These are phyloP conservation scores for Ampelocalamus luodianensis DNA, from an alignment of 176 grass and related monocot genomes.

Conservation along the genomic window DNA sequence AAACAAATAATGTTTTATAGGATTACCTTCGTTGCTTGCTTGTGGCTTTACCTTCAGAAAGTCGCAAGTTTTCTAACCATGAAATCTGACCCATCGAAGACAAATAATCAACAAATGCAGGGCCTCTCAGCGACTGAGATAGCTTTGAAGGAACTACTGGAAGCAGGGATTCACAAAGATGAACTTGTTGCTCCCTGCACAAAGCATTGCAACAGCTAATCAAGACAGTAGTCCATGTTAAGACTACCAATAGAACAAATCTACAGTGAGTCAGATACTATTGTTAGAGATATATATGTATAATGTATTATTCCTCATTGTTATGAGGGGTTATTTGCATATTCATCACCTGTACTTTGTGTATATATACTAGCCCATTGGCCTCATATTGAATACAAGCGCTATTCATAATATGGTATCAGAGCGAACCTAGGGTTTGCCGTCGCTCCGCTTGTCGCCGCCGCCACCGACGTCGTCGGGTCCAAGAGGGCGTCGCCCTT, in stretches of 20 bases:
- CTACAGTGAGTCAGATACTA: neutral
- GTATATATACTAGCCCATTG: too few relatives aligned
- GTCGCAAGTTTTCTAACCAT: slow-evolving; percentile 62
- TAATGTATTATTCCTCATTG: too few relatives aligned
- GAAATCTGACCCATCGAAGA: slow-evolving; percentile 78
- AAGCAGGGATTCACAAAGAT: slow-evolving; percentile 59
- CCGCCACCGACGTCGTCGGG: too few relatives aligned
- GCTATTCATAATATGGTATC: too few relatives aligned
- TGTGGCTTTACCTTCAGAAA: slow-evolving; percentile 54
- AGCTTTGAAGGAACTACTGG: slow-evolving; percentile 69
- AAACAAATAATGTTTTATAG: neutral
- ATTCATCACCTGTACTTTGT: too few relatives aligned
- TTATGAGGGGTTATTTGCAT: too few relatives aligned
- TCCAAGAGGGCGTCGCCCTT: too few relatives aligned
- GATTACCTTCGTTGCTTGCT: slow-evolving; percentile 64
- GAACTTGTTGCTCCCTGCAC: slow-evolving; percentile 60
- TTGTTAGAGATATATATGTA: too few relatives aligned
- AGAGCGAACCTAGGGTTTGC: too few relatives aligned
- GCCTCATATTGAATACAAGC: too few relatives aligned
- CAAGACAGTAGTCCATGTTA: neutral
- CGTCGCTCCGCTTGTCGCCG: too few relatives aligned
- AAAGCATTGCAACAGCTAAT: slow-evolving; percentile 33
- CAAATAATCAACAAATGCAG: slow-evolving; percentile 84
- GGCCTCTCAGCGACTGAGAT: slow-evolving; percentile 64
- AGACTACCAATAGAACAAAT: slow-evolving; percentile 12